Conservation (phyloP, 2,329 filamentous ascomycete genomes). For the Endoconidiophora laricicola region DNA sequence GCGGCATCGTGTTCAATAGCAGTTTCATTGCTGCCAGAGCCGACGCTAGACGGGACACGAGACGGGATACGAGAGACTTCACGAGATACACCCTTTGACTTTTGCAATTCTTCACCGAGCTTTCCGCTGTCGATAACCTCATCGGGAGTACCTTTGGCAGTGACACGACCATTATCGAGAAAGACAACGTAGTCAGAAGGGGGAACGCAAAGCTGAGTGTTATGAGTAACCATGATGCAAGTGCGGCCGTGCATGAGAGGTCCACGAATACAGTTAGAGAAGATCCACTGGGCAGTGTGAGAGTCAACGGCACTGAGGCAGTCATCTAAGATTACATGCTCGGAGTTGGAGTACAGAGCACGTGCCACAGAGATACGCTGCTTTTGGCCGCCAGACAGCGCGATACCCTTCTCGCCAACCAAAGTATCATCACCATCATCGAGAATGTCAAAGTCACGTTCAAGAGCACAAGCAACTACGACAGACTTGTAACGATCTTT, state of each 20-base stretch:
- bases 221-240: constrained; percentile 92
- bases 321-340: constrained; percentile 81
- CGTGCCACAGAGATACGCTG: constrained; percentile 94
- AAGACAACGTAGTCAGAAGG: constrained; percentile 66
- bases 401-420: constrained; percentile 94
- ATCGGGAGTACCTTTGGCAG: constrained; percentile 56
- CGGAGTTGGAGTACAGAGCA: constrained; percentile 88
- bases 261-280: constrained; percentile 78
- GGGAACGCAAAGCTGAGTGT: constrained; percentile 73
- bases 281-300: constrained; percentile 96
- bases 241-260: constrained; percentile 78
- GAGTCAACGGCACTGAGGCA: constrained; percentile 94
- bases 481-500: constrained; percentile 74
- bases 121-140: constrained; percentile 76
- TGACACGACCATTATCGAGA: constrained; percentile 72
- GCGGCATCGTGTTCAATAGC: constrained; percentile 29
- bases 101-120: constrained; percentile 70
- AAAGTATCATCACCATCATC: constrained; percentile 85
- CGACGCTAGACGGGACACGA: constrained; percentile 57
- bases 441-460: constrained; percentile 81
- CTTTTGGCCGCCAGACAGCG: constrained; percentile 91
- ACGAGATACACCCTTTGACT: constrained; percentile 52
- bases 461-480: constrained; percentile 75
- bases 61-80: constrained; percentile 60
- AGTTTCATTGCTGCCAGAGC: constrained; percentile 42